These are phyloP conservation scores for Dovyalis caffra DNA, from an alignment of 345 rosid species.

Conservation along the genomic window DNA sequence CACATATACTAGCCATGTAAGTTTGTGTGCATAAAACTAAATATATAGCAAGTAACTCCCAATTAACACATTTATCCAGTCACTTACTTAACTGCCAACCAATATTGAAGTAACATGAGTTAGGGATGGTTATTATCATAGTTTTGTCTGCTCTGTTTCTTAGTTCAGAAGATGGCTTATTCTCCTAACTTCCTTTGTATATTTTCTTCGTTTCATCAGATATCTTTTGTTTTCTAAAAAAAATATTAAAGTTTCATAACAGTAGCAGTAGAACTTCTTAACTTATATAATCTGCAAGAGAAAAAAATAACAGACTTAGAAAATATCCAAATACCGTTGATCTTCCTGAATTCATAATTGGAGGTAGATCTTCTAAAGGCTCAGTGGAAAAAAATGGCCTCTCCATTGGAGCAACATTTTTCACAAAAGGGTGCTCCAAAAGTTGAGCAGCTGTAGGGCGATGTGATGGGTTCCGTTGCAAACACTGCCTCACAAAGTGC, in stretches of 20 bases:
- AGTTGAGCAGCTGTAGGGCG: conserved; percentile 63
- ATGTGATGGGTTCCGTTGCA: conserved; percentile 54
- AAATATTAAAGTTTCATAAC: no score
- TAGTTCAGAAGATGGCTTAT: background rate
- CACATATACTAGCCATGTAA: background rate
- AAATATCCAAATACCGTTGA: conserved; percentile 42
- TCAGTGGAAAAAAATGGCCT: conserved; percentile 43
- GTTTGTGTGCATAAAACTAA: background rate
- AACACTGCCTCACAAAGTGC: conserved; percentile 57
- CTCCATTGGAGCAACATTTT: conserved; percentile 50
- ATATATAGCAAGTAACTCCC: background rate
- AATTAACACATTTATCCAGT: background rate
- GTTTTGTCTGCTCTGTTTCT: background rate
- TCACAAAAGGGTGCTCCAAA: conserved; percentile 62
- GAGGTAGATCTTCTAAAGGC: conserved; percentile 38
- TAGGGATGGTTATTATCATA: background rate
- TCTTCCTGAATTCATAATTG: conserved; percentile 48
- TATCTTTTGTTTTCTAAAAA: background rate
- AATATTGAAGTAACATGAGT: background rate
- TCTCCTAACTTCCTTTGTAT: background rate
- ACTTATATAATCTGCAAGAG: no score
- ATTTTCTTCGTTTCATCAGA: background rate
- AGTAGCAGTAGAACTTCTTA: no score
- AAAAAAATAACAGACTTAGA: background rate
- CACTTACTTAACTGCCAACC: background rate